phyloP scores from a whole-genome alignment of 1,284 basidiomycete species.

The Agroathelia rolfsii region DNA sequence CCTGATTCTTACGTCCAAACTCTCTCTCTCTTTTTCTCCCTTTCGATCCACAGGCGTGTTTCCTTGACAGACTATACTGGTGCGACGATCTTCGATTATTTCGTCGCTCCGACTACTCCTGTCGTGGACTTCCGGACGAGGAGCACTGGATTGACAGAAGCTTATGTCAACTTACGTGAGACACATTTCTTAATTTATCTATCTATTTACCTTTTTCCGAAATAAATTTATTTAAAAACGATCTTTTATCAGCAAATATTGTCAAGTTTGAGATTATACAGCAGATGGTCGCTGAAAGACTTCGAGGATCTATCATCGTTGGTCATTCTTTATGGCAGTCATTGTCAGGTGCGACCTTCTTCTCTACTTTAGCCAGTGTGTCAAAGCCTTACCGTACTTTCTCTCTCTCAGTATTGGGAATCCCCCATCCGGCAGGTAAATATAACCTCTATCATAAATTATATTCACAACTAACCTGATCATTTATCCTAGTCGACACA shows the following conservation, averaged over 20 bases:
- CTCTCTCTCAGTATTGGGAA: conserved; percentile 52
- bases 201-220: conserved; percentile 6
- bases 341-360: conserved; percentile 45
- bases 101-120: conserved; percentile 56
- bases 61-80: conserved; percentile 59
- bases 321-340: conserved; percentile 73
- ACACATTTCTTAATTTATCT: conserved; percentile 7
- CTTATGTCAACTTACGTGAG: conserved; percentile 42
- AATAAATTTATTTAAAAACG: conserved; percentile 8
- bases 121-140: conserved; percentile 66
- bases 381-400: conserved; percentile 9
- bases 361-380: conserved; percentile 5
- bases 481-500: conserved; percentile 75
- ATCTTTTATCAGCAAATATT: conserved; percentile 31
- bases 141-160: conserved; percentile 57
- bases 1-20: conserved; percentile 5
- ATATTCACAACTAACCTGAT: too few relatives aligned
- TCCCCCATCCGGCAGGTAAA: conserved; percentile 70
- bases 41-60: conserved; percentile 35
- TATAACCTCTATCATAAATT: too few relatives aligned
- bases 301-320: conserved; percentile 58
- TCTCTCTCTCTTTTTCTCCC: conserved; percentile 4
- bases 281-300: conserved; percentile 46
- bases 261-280: conserved; percentile 52
- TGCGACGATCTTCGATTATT: conserved; percentile 44